phyloP scores from a whole-genome alignment of 306 rosid genomes.

The Ammopiptanthus mongolicus region DNA sequence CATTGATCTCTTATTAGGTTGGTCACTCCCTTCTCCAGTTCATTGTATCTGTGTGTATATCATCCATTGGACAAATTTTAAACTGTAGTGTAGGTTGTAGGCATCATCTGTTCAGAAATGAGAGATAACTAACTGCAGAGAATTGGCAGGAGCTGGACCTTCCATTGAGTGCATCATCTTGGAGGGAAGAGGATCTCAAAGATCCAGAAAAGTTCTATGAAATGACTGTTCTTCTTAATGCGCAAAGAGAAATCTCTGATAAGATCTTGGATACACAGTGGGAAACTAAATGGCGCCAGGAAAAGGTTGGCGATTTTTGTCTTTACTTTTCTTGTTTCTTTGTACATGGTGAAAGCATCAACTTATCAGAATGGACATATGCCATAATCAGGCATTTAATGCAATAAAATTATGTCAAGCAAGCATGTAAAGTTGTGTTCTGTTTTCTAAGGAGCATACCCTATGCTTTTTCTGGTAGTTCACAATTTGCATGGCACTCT shows the following conservation, averaged over 20 bases:
- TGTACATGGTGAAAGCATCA: not conserved
- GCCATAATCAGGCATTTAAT: conserved; percentile 11
- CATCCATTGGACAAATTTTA: not conserved
- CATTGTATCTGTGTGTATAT: not conserved
- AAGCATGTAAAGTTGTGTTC: not conserved
- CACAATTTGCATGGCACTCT: not conserved
- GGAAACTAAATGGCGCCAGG: conserved; percentile 93
- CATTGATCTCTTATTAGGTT: not conserved
- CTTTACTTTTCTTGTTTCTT: conserved; percentile 13
- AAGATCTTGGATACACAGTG: conserved; percentile 87
- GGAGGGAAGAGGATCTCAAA: conserved; percentile 88
- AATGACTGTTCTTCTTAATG: conserved; percentile 93
- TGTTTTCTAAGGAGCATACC: not conserved
- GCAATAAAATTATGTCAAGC: not conserved
- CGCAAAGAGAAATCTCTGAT: conserved; percentile 88
- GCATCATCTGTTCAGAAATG: not conserved
- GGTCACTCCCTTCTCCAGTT: not conserved
- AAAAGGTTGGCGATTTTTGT: conserved; percentile 52
- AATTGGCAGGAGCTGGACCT: conserved; percentile 75
- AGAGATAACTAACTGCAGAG: conserved; percentile 31
- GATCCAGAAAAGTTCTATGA: conserved; percentile 74
- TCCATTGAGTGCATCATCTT: conserved; percentile 83
- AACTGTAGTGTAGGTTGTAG: not conserved
- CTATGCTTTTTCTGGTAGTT: not conserved
- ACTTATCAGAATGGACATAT: not conserved